Base-by-base conservation (phyloP, 2,329 filamentous ascomycete genomes). In the Hansfordia pulvinata region DNA sequence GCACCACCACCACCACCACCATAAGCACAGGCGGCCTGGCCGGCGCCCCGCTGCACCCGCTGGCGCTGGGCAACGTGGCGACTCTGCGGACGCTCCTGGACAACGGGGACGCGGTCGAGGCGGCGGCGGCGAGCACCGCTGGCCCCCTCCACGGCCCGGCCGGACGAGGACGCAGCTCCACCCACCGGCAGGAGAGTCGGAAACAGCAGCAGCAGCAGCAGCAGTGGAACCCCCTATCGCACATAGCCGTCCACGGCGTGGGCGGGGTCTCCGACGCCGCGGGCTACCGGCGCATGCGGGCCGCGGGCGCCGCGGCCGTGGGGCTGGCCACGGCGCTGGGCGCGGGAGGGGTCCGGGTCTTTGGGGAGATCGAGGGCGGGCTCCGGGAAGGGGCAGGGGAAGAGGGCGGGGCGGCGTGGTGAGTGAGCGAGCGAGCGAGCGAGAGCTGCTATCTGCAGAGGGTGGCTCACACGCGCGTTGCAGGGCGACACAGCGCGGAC, bases 31-130 rank as follows among this genome's bases (percentile, higher is more conserved):
- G 80, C 1, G 81, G 80, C 0, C 59, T 86, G 52, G 80, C 76
- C 0, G 81, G 81, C 0, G 63, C 76, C 8, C 65, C 77, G 11
- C 51, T 88, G 22, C 81, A 86, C 49, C 73, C 78, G 0, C 53
- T 88, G 1, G 75, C 79, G 1, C 49, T 88, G 17, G 81, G 81
- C 0, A 88, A 86, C 39, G 80, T 86, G 17, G 58, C 58, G n/a
- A 75, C 68, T 1, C 60, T 88, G n/a, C 52, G 73, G 12, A 48
- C 44, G 12, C 44, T 79, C 50, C 46, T 86, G 10, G 67, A 76
- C 36, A 47, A 52, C 18, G n/a, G n/a, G n/a, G n/a, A n/a, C n/a
- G n/a, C n/a, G n/a, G n/a, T n/a, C n/a, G n/a, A n/a, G n/a, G n/a
- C n/a, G n/a, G n/a, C n/a, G n/a, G 41, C 59, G 10, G 40, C 54